Base-by-base conservation (phyloP, 108 stramenopile genomes). In the Seminavis robusta region DNA sequence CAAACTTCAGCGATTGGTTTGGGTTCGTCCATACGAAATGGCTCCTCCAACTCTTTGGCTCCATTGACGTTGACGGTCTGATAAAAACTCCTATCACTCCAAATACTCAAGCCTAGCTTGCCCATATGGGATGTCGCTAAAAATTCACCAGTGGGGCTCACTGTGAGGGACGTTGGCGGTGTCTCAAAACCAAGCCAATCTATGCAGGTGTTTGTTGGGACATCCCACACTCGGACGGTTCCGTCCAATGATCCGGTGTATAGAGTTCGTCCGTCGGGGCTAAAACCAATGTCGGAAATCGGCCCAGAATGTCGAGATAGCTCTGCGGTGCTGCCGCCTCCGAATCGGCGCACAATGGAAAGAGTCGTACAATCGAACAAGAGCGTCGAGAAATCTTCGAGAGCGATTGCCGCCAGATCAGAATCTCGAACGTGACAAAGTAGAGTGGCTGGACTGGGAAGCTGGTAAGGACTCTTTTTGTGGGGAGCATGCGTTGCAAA, bases 81-180 rank as follows among this genome's bases (percentile, higher is more conserved):
- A 65, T 92, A 93, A 64, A 81, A 94, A 49, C 84, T 88, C 42
- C 77, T 86, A 72, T 97, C 96, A 42, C 93, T 89, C 96, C 96
- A 99, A 4, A 99, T 60, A 56, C 80, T 79, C 39, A 99, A 78
- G 25, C 96, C 97, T 16, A 88, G 56, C 42, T 61, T 74, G 27
- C 80, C 93, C 2, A 56, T 59, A 69, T 97, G 97, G 29, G 86
- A 76, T 27, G 98, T 98, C 41, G 91, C 88, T 26, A 99, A 61
- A 63, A 90, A 97, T 77, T 99, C 98, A n/a, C 97, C 97, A 5
- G 96, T 95, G 7, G 95, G 94, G 36, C 92, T 89, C 19, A 95
- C 61, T 1, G 90, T 77, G 38, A 99, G 49, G 16, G 92, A 79
- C 6, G 94, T 92, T 16, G 92, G 85, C 9, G 87, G 73, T 21